Percentiles rank a stretch among this genome's conserved stretches.
Conservation (phyloP, 179 eudicot species). For the Beta corolliflora region DNA sequence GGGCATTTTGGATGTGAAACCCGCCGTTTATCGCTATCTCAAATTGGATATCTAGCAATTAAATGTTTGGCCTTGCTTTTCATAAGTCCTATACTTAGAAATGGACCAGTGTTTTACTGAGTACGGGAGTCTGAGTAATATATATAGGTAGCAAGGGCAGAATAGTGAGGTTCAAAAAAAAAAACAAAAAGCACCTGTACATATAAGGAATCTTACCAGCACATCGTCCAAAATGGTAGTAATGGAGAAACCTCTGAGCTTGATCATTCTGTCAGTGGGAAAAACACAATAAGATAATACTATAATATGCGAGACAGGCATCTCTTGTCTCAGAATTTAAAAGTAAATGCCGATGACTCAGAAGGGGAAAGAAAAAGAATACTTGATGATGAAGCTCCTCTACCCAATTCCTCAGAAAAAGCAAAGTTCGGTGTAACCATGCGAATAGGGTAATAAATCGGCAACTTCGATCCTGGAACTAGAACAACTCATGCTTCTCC, state of each 20-base stretch:
- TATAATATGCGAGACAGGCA: background rate
- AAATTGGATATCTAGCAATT: too few species aligned
- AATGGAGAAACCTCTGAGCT: conserved; percentile 18
- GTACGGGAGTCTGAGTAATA: too few species aligned
- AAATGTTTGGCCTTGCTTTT: too few species aligned
- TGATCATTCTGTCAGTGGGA: conserved; percentile 29
- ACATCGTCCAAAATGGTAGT: conserved; percentile 16
- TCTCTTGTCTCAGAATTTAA: conserved; percentile 2
- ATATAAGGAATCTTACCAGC: conserved; percentile 33
- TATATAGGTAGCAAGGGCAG: too few species aligned
- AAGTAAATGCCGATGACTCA: conserved; percentile 5
- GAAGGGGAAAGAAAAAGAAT: conserved; percentile 9
- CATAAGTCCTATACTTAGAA: too few species aligned
- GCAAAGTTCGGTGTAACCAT: conserved; percentile 85
- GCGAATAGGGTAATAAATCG: conserved; percentile 73
- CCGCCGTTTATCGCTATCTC: too few species aligned
- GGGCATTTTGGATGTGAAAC: too few species aligned
- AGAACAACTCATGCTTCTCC: conserved; percentile 62
- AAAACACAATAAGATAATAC: conserved; percentile 17
- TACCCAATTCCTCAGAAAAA: conserved; percentile 43
- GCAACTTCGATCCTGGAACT: conserved; percentile 78
- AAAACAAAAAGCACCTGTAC: background rate
- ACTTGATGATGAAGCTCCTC: conserved; percentile 26
- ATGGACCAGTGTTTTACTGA: too few species aligned
- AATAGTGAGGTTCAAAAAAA: too few species aligned